Evolutionary conservation across 1,284 basidiomycete species (phyloP), one percentile per base, ranked within the genome.

Genomic region (Ustilago tritici): DNA sequence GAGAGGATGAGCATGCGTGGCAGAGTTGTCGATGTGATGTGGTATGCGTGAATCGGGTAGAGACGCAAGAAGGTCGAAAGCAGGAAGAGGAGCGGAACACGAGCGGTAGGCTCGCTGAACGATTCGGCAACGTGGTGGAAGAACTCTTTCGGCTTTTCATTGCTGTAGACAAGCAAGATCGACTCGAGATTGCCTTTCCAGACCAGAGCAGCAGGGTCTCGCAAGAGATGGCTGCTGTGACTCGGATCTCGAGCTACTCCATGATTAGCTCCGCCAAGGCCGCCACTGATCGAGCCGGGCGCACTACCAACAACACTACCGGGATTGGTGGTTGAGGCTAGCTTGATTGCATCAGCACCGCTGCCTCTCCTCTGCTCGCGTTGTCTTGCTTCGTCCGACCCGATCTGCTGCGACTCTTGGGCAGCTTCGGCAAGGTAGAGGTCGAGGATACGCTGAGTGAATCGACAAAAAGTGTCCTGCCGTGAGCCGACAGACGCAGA

Each of bases 21-120:
- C n/a, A 86, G 70, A 0, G 67, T 61, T 10, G 84, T 86, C 8
- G 65, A 62, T 17, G 82, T 84, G 67, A 86, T 82, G 57, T 80
- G 79, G 50, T 83, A 84, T 23, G 77, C 75, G 65, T 84, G 81
- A 35, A 82, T 80, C 12, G 82, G 72, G 41, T 83, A 78, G 41
- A 79, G 71, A 12, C 83, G 78, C 49, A 85, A 40, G 58, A 85
- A 85, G 59, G 70, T 80, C 35, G 78, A 78, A 14, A 85, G 73
- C 46, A 84, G 69, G 38, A 80, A 75, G 11, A 85, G 76, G n/a
- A 85, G 65, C 9, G 81, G 71, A 1, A 82, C 70, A 14, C 82
- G 75, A 0, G 77, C 64, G 1, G 62, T 40, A 4, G 76, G 74
- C 9, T 80, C 79, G 54, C 17, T 56, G 53, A 83, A 81, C 8